Evolutionary conservation across 768 basidiomycete genomes (phyloP), one percentile per base, ranked within the genome.

Genomic region (Tricholoma terreum): DNA sequence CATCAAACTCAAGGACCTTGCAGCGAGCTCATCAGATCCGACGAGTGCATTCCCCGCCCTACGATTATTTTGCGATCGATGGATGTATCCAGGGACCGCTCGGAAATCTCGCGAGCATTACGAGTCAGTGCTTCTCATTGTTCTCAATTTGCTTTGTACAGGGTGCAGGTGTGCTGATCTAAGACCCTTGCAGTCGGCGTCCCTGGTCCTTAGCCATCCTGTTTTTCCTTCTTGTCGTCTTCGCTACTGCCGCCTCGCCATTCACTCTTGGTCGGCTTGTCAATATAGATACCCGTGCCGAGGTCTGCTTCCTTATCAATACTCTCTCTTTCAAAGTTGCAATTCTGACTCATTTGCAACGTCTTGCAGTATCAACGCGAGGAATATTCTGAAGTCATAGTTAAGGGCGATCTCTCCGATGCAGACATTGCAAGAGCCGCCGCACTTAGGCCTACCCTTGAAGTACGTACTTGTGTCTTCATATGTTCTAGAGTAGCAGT

Each of bases 51-150:
- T 58, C 56, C 60, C 67, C 34, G 77, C 71, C 1, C 15, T 77
- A 4, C 56, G 62, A 5, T 66, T 79, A 2, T 56, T 78, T 5
- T 75, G 73, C 71, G 71, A 72, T 55, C 63, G 75, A 49, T 62
- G 59, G 38, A 64, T 62, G 48, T 72, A 76, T 56, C 62, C 55
- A 6, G 75, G 75, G 0, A 68, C 76, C n/a, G 62, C 69, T 15
- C 65, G 69, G n/a, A 57, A 62, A 10, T 58, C 62, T 12, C 67
- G 76, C 7, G 56, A 52, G 34, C 61, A 65, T 46, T 77, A 77
- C 52, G 77, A 79, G 76, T 77, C 19, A 61, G 73, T 68, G 11
- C n/a, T n/a, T n/a, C n/a, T n/a, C n/a, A n/a, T n/a, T n/a, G n/a
- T 15, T 21, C 46, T 38, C 15, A 43, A 21, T 0, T 12, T n/a